Evolutionary conservation across 371 early-diverging fungal genomes (phyloP), one percentile per base, ranked within the genome.

Genomic region (Circinella umbellata): DNA sequence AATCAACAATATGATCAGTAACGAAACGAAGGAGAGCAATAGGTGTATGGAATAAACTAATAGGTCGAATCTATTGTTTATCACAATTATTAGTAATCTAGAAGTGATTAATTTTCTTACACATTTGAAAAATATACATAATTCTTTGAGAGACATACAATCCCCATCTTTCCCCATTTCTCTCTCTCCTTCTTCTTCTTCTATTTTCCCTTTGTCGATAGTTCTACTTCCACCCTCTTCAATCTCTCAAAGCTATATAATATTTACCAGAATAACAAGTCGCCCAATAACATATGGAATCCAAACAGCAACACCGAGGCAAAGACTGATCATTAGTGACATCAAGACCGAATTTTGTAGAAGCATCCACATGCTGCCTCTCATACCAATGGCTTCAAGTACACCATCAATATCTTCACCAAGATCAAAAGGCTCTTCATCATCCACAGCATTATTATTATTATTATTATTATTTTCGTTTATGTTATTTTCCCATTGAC

Each of bases 311-410:
- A 86, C 77, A 35, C 86, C 90, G 61, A 97, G 75, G 65, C 90
- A 88, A 35, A 90, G 75, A 10, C 88, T 75, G 59, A 96, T 90
- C 72, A 96, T 76, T 4, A 94, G 69, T 3, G 91, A 75, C 73
- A 95, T 94, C 46, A 96, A 80, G 3, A 91, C 81, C 35, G 91
- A 91, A 74, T 95, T 95, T 73, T 96, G 95, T 13, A 90, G 60
- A 0, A 95, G 76, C 62, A 89, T 83, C 79, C 89, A 86, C 17
- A 91, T 70, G 10, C 94, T 93, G 0, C 97, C 98, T 9, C 91
- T 86, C 82, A 97, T 90, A 8, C 98, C 98, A 63, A 97, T 86
- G 5, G 95, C 91, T 68, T 95, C 97, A 51, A 97, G 76, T 37
- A 96, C 84, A 11, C 93, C 94, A 63, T 94, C 94, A 37, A 91